These are phyloP conservation scores for Plantago coronopus DNA, from an alignment of 305 asterid species.

Conservation along the genomic window DNA sequence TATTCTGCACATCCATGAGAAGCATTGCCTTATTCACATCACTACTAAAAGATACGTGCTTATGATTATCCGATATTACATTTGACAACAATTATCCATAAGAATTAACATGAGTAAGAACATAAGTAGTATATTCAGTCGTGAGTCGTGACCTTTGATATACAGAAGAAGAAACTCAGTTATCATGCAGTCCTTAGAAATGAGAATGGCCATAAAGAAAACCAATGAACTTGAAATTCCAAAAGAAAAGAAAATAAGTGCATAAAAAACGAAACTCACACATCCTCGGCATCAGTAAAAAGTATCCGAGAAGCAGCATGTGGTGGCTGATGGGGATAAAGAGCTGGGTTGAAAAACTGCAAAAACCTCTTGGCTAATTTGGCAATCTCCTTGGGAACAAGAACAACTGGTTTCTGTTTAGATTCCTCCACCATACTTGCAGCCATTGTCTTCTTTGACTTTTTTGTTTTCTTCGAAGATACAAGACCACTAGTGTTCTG, in stretches of 20 bases:
- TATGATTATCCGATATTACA: no score
- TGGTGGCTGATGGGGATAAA: constrained; percentile 93
- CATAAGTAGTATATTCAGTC: no score
- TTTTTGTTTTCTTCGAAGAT: constrained; percentile 34
- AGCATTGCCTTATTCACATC: no score
- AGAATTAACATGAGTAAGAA: no score
- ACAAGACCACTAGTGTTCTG: constrained; percentile 34
- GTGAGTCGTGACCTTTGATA: no score
- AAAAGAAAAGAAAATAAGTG: constrained; percentile 15
- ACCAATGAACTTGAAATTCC: constrained; percentile 17
- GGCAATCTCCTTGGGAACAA: constrained; percentile 84
- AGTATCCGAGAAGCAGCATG: constrained; percentile 76
- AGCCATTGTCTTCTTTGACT: constrained; percentile 74
- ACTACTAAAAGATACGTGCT: no score
- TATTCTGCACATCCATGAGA: no score
- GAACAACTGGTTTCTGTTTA: constrained; percentile 64
- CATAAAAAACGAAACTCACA: constrained; percentile 66
- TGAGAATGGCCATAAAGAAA: constrained; percentile 1
- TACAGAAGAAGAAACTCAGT: constrained; percentile 9
- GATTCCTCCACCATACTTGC: constrained; percentile 81
- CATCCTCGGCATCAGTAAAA: constrained; percentile 95
- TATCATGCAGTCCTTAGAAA: constrained; percentile 13
- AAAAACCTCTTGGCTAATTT: constrained; percentile 73
- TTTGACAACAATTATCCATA: no score
- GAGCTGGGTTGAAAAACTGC: constrained; percentile 79